These are phyloP conservation scores for Lepidium africanum DNA, from an alignment of 345 rosid genomes.

Conservation along the genomic window DNA sequence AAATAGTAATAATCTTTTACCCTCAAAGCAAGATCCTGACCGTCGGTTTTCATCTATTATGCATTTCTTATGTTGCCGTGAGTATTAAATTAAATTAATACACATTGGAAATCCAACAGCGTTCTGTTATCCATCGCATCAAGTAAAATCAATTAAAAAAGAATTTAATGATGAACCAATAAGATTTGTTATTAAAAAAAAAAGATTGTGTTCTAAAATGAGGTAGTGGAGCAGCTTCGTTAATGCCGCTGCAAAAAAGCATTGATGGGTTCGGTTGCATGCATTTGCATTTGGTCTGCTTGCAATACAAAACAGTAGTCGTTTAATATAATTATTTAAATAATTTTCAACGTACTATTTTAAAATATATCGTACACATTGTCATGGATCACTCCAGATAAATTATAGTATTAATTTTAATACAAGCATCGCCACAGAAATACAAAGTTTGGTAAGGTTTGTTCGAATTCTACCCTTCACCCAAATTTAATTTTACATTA, in stretches of 20 bases:
- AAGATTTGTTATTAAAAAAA: neutral
- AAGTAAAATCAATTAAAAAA: no score
- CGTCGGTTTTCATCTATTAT: no score
- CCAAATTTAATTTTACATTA: neutral
- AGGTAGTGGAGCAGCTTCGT: constrained; percentile 17
- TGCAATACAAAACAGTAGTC: constrained; percentile 7
- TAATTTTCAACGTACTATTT: neutral
- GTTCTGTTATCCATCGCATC: no score
- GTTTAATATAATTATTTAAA: neutral
- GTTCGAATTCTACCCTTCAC: constrained; percentile 13
- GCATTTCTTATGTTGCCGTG: neutral
- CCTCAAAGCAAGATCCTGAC: no score
- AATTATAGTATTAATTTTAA: neutral
- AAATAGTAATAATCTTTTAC: no score
- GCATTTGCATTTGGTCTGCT: constrained; percentile 12
- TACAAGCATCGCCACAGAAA: constrained; percentile 2
- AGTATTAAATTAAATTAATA: neutral
- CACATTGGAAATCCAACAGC: neutral
- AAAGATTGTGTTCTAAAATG: neutral
- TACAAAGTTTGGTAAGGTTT: constrained; percentile 28
- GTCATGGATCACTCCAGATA: constrained; percentile 11
- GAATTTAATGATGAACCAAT: neutral
- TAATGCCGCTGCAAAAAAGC: constrained; percentile 17
- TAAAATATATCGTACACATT: neutral
- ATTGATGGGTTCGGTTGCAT: constrained; percentile 21